Conservation (phyloP, 139 green algal species). For the Gonium pectorale region DNA sequence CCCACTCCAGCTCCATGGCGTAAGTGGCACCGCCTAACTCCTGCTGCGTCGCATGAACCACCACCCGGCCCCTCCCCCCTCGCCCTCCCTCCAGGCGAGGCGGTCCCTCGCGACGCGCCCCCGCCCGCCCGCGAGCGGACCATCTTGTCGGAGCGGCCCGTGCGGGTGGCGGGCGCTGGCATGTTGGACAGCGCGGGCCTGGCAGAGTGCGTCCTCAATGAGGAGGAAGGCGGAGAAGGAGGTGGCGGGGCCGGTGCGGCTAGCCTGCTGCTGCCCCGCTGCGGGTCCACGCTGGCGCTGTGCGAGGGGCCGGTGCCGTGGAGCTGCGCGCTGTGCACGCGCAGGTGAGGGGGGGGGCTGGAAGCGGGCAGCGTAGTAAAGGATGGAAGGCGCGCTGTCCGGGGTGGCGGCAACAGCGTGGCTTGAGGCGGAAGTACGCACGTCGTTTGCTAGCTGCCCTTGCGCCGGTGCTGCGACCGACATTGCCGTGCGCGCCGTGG, state of each 20-base stretch:
- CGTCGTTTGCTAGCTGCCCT: too few species aligned
- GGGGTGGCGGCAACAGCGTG: too few species aligned
- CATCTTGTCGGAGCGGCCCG: background rate
- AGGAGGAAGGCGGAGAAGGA: background rate
- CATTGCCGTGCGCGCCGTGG: too few species aligned
- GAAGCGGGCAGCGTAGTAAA: too few species aligned
- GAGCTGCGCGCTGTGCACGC: background rate
- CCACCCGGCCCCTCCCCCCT: background rate
- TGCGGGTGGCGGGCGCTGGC: background rate
- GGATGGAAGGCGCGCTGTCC: too few species aligned
- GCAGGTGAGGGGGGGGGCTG: slow-evolving; percentile 10
- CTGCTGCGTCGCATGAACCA: too few species aligned
- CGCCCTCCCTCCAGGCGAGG: background rate
- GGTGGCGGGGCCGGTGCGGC: background rate
- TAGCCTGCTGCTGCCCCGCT: background rate
- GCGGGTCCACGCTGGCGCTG: background rate
- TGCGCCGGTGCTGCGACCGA: too few species aligned
- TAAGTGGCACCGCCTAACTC: too few species aligned
- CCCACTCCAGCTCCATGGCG: too few species aligned
- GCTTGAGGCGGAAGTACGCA: too few species aligned
- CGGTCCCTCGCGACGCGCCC: background rate
- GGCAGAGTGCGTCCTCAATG: background rate
- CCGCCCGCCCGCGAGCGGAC: background rate
- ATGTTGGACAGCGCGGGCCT: background rate
- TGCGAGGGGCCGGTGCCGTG: background rate